phyloP scores from a whole-genome alignment of 352 stramenopile genomes.

The Globisporangium yorkense region DNA sequence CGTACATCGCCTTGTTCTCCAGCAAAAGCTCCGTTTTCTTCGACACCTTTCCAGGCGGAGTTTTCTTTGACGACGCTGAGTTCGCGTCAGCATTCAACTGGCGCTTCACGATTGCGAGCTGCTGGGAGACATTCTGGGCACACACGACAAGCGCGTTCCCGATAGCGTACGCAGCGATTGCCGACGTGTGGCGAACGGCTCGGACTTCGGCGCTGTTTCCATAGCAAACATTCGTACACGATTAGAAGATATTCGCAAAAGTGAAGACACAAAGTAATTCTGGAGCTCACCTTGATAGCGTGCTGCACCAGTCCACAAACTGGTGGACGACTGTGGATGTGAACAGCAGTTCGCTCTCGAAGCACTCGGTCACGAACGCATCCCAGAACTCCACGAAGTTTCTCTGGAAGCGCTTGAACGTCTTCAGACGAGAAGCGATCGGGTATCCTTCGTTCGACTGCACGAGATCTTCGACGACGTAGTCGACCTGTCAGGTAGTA shows the following conservation, averaged over 20 bases:
- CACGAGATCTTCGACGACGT: slow-evolving; percentile 60
- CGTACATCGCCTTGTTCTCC: slow-evolving; percentile 66
- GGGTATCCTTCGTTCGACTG: slow-evolving; percentile 58
- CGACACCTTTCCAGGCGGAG: slow-evolving; percentile 14
- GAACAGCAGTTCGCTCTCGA: slow-evolving; percentile 80
- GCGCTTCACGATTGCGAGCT: slow-evolving; percentile 61
- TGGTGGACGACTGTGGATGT: slow-evolving; percentile 51
- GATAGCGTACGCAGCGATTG: slow-evolving; percentile 61
- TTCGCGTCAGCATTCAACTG: slow-evolving; percentile 58
- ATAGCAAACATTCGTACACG: not conserved
- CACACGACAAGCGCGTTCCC: slow-evolving; percentile 59
- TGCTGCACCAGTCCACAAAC: slow-evolving; percentile 78
- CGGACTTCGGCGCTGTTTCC: slow-evolving; percentile 64
- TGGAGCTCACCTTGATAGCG: slow-evolving; percentile 54
- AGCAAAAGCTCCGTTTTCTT: slow-evolving; percentile 57
- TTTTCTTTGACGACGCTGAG: slow-evolving; percentile 16
- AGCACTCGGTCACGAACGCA: slow-evolving; percentile 66
- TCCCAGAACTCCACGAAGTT: slow-evolving; percentile 79
- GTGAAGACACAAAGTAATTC: not conserved
- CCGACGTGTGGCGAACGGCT: slow-evolving; percentile 73
- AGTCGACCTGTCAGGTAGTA: slow-evolving; percentile 21
- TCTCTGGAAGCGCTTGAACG: slow-evolving; percentile 53
- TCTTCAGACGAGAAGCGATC: slow-evolving; percentile 50
- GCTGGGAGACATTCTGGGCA: slow-evolving; percentile 42
- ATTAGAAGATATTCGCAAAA: not conserved